phyloP scores from a whole-genome alignment of 108 stramenopile genomes.

The Pseudonitzschia multiseries region DNA sequence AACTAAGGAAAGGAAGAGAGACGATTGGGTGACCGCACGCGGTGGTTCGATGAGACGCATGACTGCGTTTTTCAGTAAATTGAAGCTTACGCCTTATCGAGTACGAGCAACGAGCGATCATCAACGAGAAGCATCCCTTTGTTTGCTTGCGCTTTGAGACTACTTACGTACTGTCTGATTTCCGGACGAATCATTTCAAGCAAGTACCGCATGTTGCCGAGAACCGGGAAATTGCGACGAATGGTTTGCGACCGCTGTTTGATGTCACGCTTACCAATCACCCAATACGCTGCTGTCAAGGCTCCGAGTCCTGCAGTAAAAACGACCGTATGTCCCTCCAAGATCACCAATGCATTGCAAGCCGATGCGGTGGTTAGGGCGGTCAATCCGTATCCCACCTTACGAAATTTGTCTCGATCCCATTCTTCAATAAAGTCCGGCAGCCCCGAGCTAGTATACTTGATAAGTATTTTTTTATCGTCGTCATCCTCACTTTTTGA shows the following conservation, averaged over 20 bases:
- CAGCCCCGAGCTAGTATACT: conserved; percentile 30
- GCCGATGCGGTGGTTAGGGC: conserved; percentile 18
- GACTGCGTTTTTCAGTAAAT: too few species aligned
- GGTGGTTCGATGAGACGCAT: background rate
- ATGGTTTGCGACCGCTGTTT: conserved; percentile 67
- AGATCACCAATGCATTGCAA: background rate
- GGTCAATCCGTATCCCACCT: conserved; percentile 58
- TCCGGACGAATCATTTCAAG: conserved; percentile 67
- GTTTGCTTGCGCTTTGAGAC: background rate
- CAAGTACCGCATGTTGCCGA: conserved; percentile 81
- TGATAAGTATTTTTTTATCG: conserved; percentile 9
- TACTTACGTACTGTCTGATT: conserved; percentile 24
- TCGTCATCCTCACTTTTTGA: conserved; percentile 22
- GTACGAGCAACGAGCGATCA: background rate
- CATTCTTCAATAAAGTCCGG: conserved; percentile 71
- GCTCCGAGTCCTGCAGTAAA: conserved; percentile 28
- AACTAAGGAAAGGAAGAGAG: conserved; percentile 21
- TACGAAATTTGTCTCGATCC: conserved; percentile 48
- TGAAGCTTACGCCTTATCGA: too few species aligned
- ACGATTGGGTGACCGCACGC: conserved; percentile 5
- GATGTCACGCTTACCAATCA: conserved; percentile 70
- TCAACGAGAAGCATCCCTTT: background rate
- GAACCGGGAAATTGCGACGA: conserved; percentile 82
- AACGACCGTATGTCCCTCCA: conserved; percentile 6
- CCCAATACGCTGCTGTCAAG: conserved; percentile 60